These are phyloP conservation scores for Achlya hypogyna DNA, from an alignment of 352 stramenopile genomes.

Conservation along the genomic window DNA sequence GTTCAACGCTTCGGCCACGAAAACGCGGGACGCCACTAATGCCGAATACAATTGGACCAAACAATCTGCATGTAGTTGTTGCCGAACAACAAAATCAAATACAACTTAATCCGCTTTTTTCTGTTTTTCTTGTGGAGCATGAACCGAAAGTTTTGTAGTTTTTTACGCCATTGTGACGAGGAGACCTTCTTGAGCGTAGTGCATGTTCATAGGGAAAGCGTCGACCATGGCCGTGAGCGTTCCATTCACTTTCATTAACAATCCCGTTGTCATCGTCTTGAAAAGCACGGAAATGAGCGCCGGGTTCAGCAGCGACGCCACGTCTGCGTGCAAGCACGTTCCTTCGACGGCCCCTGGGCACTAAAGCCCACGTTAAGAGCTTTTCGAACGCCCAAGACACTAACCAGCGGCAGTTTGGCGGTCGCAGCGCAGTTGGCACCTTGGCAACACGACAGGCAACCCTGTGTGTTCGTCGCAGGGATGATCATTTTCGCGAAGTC, in stretches of 20 bases:
- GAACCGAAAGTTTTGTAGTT: no score
- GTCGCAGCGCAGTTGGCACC: constrained; percentile 41
- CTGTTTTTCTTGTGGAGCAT: no score
- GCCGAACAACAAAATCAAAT: no score
- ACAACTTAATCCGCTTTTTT: no score
- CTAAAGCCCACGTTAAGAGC: not conserved
- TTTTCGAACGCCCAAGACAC: not conserved
- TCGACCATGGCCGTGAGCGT: constrained; percentile 63
- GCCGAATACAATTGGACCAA: no score
- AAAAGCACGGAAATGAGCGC: constrained; percentile 72
- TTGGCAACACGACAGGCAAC: constrained; percentile 76
- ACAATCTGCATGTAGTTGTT: no score
- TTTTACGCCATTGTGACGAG: constrained; percentile 33
- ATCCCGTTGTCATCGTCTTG: constrained; percentile 49
- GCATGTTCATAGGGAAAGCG: constrained; percentile 47
- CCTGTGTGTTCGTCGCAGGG: constrained; percentile 36
- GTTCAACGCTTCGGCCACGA: no score
- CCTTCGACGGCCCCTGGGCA: constrained; percentile 42
- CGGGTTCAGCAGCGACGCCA: constrained; percentile 50
- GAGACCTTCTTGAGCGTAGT: constrained; percentile 64
- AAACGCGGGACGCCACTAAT: no score
- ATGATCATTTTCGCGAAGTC: constrained; percentile 64
- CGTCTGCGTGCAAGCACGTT: constrained; percentile 56
- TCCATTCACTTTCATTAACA: constrained; percentile 76
- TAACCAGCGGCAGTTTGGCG: constrained; percentile 26